Base-by-base conservation (phyloP, 2,329 filamentous ascomycete species). In the Colletotrichum abscissum region DNA sequence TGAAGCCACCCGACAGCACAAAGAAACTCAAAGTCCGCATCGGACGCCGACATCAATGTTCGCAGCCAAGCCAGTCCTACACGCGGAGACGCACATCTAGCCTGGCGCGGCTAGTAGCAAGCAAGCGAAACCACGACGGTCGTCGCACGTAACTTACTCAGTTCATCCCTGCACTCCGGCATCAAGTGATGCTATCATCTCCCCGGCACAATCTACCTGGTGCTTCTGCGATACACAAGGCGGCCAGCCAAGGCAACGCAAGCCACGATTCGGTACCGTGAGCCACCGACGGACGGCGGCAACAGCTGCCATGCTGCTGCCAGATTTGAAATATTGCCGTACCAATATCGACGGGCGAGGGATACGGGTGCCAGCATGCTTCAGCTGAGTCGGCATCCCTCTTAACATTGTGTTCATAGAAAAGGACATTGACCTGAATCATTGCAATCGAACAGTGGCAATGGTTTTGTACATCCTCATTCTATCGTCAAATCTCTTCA, bases 191-290 rank as follows among this genome's bases (percentile, higher is more conserved):
- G 68, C 24, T 35, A 56, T 49, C 68, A 67, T 60, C 14, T 35
- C 42, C 42, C 63, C 33, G 16, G 22, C 22, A 54, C 64, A 68
- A 58, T 57, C 52, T 58, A 68, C 49, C 8, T 59, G 52, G 22
- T 63, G 69, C 69, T 19, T 30, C 28, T 46, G 30, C 38, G 65
- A 38, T 55, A 54, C 30, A 69, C 54, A 30, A 72, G 28, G 7
- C 11, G 33, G 30, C 14, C 30, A 63, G 56, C 16, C 38, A n/a
- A 35, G n/a, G 22, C 30, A n/a, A 19, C 9, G 38, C 58, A 69
- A 69, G 69, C 65, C 69, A 64, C 54, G 66, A 69, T 59, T 58
- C 24, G 54, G 38, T 12, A 42, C 42, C 28, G 30, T 63, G 28
- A 30, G n/a, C n/a, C 35, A 22, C 19, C 24, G 30, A 19, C 28